These are phyloP conservation scores for Hypoxylon sp. DNA, from an alignment of 2,329 filamentous ascomycete genomes.

Conservation along the genomic window DNA sequence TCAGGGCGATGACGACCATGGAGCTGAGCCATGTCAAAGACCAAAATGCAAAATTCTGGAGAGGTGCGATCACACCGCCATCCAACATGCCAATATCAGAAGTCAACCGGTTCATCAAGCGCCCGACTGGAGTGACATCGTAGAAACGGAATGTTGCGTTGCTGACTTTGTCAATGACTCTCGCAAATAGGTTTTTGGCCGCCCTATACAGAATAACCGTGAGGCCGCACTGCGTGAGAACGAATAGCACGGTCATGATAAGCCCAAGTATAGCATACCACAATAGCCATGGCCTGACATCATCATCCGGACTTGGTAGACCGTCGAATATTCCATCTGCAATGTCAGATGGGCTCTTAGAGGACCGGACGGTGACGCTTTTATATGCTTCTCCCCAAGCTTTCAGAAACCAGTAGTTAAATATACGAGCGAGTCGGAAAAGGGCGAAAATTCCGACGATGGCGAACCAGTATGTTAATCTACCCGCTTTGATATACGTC, in stretches of 20 bases:
- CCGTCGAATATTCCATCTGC: conserved; percentile 55
- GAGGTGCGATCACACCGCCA: conserved; percentile 81
- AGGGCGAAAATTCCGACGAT: conserved; percentile 72
- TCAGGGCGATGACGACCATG: conserved; percentile 80
- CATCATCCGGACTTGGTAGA: conserved; percentile 73
- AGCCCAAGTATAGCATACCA: conserved; percentile 76
- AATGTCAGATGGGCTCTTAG: conserved; percentile 27
- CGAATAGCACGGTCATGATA: conserved; percentile 68
- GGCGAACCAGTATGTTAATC: conserved; percentile 76
- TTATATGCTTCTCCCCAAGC: conserved; percentile 85
- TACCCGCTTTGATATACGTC: conserved; percentile 86
- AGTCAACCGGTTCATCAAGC: conserved; percentile 91
- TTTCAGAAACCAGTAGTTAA: conserved; percentile 84
- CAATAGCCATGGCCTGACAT: conserved; percentile 80
- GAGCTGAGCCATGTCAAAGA: conserved; percentile 78
- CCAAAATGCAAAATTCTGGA: conserved; percentile 77
- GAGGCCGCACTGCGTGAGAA: conserved; percentile 74
- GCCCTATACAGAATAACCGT: conserved; percentile 84
- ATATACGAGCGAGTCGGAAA: conserved; percentile 73
- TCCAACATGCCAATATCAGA: conserved; percentile 92
- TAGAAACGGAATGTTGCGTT: conserved; percentile 90
- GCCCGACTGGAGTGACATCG: conserved; percentile 87
- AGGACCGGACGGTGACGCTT: conserved; percentile 38
- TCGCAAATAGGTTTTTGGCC: conserved; percentile 78
- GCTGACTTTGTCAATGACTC: conserved; percentile 78